A percentile compares a stretch with the other conserved stretches of the same genome.
These are phyloP conservation scores for Venturia effusa DNA, from an alignment of 2,329 filamentous ascomycete genomes.

Conservation along the genomic window DNA sequence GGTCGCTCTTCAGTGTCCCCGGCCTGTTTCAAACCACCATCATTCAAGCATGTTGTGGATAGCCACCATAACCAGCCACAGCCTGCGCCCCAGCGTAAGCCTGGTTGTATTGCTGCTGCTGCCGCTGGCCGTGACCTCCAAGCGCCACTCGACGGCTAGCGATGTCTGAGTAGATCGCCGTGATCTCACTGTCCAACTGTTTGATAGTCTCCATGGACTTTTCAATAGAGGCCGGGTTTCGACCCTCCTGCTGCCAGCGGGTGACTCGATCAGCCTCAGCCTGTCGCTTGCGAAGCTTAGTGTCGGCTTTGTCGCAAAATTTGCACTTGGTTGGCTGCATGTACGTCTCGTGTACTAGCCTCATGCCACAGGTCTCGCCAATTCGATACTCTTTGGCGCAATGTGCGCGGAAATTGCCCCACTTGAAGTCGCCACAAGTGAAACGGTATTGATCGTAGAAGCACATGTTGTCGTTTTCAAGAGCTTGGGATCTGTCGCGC, in stretches of 20 bases:
- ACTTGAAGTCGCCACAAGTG: constrained; percentile 84
- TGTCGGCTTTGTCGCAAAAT: constrained; percentile 79
- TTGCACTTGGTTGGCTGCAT: constrained; percentile 59
- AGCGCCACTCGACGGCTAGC: constrained; percentile 12
- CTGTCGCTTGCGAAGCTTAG: constrained; percentile 42
- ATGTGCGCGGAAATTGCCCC: constrained; percentile 85
- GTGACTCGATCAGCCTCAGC: constrained; percentile 11
- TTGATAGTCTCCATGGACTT: constrained; percentile 64
- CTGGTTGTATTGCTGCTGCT: background rate
- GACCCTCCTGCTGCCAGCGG: constrained; percentile 46
- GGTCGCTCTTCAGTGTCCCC: background rate
- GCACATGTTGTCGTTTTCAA: constrained; percentile 54
- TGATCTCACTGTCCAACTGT: constrained; percentile 58
- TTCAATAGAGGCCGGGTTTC: constrained; percentile 47
- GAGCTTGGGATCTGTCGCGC: constrained; percentile 21
- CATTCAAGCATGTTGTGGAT: background rate
- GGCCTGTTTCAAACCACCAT: background rate
- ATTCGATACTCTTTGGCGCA: constrained; percentile 93
- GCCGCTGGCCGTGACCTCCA: background rate
- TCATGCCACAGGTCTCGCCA: constrained; percentile 92
- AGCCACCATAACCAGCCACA: background rate
- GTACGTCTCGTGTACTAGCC: constrained; percentile 69
- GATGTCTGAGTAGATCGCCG: constrained; percentile 50
- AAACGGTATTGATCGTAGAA: constrained; percentile 89
- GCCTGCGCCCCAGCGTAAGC: background rate